Evolutionary conservation across 306 rosid genomes (phyloP).

Genomic region (Nissolia schottii): DNA sequence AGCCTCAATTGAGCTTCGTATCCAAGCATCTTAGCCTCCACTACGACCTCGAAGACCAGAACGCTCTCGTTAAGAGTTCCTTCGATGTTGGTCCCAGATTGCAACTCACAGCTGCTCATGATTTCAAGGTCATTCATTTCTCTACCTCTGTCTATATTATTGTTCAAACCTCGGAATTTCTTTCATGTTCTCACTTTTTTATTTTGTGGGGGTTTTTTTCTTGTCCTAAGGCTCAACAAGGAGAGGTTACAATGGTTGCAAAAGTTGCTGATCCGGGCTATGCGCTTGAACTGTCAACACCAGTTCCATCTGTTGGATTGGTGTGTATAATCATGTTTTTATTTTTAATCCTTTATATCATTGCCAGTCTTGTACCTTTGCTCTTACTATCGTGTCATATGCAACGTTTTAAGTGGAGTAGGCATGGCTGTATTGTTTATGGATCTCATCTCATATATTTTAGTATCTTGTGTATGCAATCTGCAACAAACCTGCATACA

Average conservation of each 20-base stretch:
- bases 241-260: conserved; percentile 62
- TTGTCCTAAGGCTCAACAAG: conserved; percentile 58
- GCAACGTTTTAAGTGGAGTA: not conserved
- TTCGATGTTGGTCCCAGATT: conserved; percentile 60
- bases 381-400: not conserved
- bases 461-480: not conserved
- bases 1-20: conserved; percentile 59
- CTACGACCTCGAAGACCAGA: conserved; percentile 59
- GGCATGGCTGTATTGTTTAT: not conserved
- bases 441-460: not conserved
- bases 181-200: conserved; percentile 5
- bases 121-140: conserved; percentile 58
- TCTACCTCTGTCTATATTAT: not conserved
- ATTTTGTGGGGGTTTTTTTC: not conserved
- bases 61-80: conserved; percentile 59
- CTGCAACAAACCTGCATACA: not conserved
- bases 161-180: not conserved
- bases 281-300: conserved; percentile 62
- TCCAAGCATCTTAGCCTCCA: conserved; percentile 65
- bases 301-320: conserved; percentile 62
- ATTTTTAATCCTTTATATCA: not conserved
- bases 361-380: not conserved
- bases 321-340: conserved; percentile 32
- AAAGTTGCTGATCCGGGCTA: conserved; percentile 64
- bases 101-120: conserved; percentile 58